Conservation (phyloP, 495 filamentous ascomycete species). For the Lophiotrema nucula region DNA sequence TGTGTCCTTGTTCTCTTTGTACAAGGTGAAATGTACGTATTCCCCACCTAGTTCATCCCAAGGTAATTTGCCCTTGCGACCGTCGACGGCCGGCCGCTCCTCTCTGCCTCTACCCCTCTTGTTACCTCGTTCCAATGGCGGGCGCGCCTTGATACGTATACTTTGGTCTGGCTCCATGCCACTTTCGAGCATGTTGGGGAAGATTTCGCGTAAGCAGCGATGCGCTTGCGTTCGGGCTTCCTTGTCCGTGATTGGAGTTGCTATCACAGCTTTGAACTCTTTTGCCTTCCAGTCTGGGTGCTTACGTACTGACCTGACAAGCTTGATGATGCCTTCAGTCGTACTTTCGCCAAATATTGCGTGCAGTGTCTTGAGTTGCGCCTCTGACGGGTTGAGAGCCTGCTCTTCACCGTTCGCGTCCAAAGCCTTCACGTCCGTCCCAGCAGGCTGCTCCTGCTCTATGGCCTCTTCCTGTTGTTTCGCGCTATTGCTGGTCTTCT, state of each 20-base stretch:
- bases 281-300: conserved; percentile 40
- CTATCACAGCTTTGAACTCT: conserved; percentile 41
- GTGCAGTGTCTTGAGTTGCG: conserved; percentile 30
- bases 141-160: conserved; percentile 57
- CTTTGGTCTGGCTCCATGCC: conserved; percentile 56
- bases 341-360: conserved; percentile 38
- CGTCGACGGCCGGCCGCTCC: conserved; percentile 1
- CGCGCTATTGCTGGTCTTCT: conserved; percentile 14
- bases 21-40: conserved; percentile 88
- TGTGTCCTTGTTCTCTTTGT: conserved; percentile 98
- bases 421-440: neutral
- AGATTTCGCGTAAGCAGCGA: conserved; percentile 64
- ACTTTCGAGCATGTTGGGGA: conserved; percentile 65
- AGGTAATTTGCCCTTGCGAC: conserved; percentile 41
- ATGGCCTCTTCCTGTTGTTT: conserved; percentile 19
- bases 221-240: conserved; percentile 64
- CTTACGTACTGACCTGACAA: conserved; percentile 33
- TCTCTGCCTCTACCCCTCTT: conserved; percentile 29
- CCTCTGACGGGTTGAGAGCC: conserved; percentile 16
- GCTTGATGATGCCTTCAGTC: conserved; percentile 27
- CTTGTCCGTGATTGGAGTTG: conserved; percentile 55
- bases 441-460: neutral
- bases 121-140: conserved; percentile 30
- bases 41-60: conserved; percentile 70
- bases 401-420: conserved; percentile 2